phyloP scores from a whole-genome alignment of 1,139 yeast species.

The Lipomyces yarrowii region DNA sequence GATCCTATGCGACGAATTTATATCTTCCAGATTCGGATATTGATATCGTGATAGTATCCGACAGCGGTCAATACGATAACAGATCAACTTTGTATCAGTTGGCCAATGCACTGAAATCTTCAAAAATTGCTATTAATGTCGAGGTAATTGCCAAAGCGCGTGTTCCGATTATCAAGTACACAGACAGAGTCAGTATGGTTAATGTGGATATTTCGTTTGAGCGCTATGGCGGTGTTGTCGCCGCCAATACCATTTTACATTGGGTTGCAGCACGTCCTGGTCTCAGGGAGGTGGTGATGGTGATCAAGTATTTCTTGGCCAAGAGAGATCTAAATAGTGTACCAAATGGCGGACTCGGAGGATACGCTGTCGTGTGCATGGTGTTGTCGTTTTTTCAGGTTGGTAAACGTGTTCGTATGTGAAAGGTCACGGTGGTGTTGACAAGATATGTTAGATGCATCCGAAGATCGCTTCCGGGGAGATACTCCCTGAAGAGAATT shows the following conservation, averaged over 20 bases:
- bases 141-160: constrained; percentile 91
- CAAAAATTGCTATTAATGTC: constrained; percentile 67
- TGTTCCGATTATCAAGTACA: constrained; percentile 93
- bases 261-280: constrained; percentile 83
- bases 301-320: constrained; percentile 83
- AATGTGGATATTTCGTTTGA: constrained; percentile 94
- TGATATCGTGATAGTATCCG: constrained; percentile 85
- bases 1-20: constrained; percentile 92
- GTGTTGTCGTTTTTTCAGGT: constrained; percentile 74
- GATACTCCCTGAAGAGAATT: constrained; percentile 69
- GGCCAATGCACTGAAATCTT: constrained; percentile 66
- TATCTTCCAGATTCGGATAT: constrained; percentile 96
- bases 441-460: constrained; percentile 50
- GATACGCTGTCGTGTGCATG: constrained; percentile 86
- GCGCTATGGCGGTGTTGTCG: constrained; percentile 79
- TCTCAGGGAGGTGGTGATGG: constrained; percentile 77
- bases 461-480: constrained; percentile 72
- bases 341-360: constrained; percentile 96
- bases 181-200: constrained; percentile 69
- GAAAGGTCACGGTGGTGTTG: neutral
- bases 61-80: constrained; percentile 64
- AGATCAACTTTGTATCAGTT: constrained; percentile 72
- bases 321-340: constrained; percentile 84
- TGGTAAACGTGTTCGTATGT: neutral
- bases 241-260: constrained; percentile 74